These are phyloP conservation scores for Salix koriyanagi DNA, from an alignment of 345 rosid genomes.

Conservation along the genomic window DNA sequence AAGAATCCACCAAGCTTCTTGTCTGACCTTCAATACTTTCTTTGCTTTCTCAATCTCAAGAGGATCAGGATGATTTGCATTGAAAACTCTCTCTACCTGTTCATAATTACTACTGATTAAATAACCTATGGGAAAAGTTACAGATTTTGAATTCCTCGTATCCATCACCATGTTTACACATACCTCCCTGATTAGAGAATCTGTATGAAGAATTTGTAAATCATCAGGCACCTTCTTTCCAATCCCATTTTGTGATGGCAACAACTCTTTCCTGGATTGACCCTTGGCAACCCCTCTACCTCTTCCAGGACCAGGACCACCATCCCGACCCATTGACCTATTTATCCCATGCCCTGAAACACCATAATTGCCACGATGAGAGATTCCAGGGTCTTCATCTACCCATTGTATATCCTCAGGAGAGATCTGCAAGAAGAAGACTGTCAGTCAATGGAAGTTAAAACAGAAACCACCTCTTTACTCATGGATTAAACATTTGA, in stretches of 20 bases:
- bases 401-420: conserved; percentile 81
- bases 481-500: neutral
- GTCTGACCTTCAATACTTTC: conserved; percentile 64
- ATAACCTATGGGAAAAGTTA: neutral
- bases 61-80: conserved; percentile 62
- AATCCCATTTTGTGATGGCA: conserved; percentile 65
- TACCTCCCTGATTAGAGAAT: conserved; percentile 68
- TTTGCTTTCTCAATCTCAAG: conserved; percentile 76
- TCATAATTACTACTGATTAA: conserved; percentile 3
- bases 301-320: conserved; percentile 47
- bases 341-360: conserved; percentile 43
- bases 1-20: conserved; percentile 11
- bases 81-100: conserved; percentile 80
- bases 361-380: conserved; percentile 49
- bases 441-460: neutral
- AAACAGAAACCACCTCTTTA: neutral
- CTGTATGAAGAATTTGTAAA: conserved; percentile 70
- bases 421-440: conserved; percentile 52
- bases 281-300: conserved; percentile 52
- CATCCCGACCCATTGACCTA: conserved; percentile 47
- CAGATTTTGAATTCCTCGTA: conserved; percentile 2
- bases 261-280: conserved; percentile 65
- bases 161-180: conserved; percentile 18
- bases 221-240: conserved; percentile 57
- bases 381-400: conserved; percentile 51